Conservation (phyloP, 495 filamentous ascomycete species). For the Talaromyces adpressus region DNA sequence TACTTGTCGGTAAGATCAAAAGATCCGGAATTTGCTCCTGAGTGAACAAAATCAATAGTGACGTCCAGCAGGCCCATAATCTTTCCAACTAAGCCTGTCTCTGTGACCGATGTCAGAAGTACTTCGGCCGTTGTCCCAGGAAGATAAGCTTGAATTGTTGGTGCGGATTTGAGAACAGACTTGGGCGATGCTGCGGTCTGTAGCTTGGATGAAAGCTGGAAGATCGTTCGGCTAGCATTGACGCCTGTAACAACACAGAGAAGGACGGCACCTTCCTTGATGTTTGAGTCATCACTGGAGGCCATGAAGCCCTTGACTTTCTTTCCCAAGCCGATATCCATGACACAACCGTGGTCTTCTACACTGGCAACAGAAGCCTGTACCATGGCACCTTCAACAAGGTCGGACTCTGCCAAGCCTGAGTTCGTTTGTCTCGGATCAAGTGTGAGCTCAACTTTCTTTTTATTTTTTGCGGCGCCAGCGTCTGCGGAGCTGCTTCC, state of each 20-base stretch:
- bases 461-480: conserved; percentile 55
- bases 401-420: conserved; percentile 59
- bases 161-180: conserved; percentile 63
- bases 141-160: conserved; percentile 81
- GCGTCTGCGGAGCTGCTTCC: conserved; percentile 45
- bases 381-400: conserved; percentile 64
- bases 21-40: conserved; percentile 56
- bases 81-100: conserved; percentile 65
- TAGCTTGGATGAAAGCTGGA: conserved; percentile 78
- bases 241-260: conserved; percentile 76
- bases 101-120: conserved; percentile 63
- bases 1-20: conserved; percentile 63
- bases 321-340: conserved; percentile 77
- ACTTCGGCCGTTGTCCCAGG: conserved; percentile 86
- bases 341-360: conserved; percentile 90
- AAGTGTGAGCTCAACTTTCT: conserved; percentile 77
- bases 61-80: conserved; percentile 87
- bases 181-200: conserved; percentile 60
- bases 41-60: conserved; percentile 85
- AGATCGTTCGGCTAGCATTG: conserved; percentile 67
- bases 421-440: conserved; percentile 68
- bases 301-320: conserved; percentile 74
- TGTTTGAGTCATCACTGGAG: conserved; percentile 62
- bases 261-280: conserved; percentile 75
- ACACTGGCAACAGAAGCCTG: conserved; percentile 86